Evolutionary conservation across 441 rosid species (phyloP), one percentile per base, ranked within the genome.

Genomic region (Erodium texanum): DNA sequence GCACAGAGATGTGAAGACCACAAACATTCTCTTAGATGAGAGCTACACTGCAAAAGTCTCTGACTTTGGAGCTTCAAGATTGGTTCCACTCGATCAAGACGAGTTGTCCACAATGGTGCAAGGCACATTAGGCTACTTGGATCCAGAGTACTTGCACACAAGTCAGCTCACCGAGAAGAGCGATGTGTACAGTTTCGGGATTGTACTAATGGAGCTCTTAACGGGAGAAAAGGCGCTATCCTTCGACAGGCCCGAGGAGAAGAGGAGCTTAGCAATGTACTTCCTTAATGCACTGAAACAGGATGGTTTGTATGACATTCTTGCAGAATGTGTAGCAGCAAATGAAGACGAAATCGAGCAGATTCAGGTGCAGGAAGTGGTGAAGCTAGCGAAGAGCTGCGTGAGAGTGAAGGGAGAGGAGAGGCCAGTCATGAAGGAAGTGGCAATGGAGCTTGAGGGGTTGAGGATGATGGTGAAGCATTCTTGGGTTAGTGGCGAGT

Each of bases 361-460:
- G 24, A 65, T 82, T 70, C 43, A 36, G 43, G 43, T 36, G 43
- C 67, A 48, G 27, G 75, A 64, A 69, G 81, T 78, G 36, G 84
- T 82, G 11, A 59, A 32, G 1, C 73, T 80, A 0, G 84, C 84
- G 12, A 71, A 71, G 70, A 83, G 74, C 32, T 82, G 82, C 69
- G n/a, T 82, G 62, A 62, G 62, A 66, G 24, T 81, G 68, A 78
- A 68, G 66, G 81, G 84, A 4, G 75, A 68, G 73, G 64, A 75
- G 63, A 77, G 83, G 64, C 86, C 84, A 14, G 77, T 66, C 66
- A 83, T 81, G 84, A 81, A 76, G 64, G 76, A 81, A 50, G 81
- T 81, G 0, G 76, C 71, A 10, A 62, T 29, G 20, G 77, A 77
- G 32, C 3, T 81, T 2, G 81, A 74, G 45, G 74, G 82, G 65